phyloP scores from a whole-genome alignment of 2,329 filamentous ascomycete genomes.

The Talaromyces rugulosus region DNA sequence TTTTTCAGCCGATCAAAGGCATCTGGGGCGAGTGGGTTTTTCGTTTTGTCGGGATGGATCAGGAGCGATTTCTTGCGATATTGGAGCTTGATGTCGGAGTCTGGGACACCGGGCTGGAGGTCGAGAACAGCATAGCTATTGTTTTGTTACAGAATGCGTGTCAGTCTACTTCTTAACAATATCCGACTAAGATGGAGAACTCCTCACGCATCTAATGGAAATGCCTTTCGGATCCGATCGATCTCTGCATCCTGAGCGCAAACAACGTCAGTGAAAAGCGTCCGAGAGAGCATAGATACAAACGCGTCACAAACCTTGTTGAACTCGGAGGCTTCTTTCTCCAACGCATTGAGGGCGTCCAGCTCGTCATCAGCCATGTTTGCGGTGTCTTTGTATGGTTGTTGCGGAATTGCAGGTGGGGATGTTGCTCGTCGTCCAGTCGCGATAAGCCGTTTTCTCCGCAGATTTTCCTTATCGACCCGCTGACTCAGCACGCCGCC shows the following conservation, averaged over 20 bases:
- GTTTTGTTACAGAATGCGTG: not conserved
- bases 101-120: slow-evolving; percentile 89
- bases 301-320: slow-evolving; percentile 60
- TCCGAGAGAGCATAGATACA: not conserved
- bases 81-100: slow-evolving; percentile 88
- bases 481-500: slow-evolving; percentile 31
- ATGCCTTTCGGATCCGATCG: slow-evolving; percentile 86
- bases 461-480: slow-evolving; percentile 25
- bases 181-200: not conserved
- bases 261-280: slow-evolving; percentile 13
- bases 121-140: slow-evolving; percentile 84
- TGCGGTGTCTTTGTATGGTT: slow-evolving; percentile 6
- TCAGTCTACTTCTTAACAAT: not conserved
- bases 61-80: slow-evolving; percentile 98
- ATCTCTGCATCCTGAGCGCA: slow-evolving; percentile 79
- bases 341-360: slow-evolving; percentile 75
- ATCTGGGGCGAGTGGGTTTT: slow-evolving; percentile 83
- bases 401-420: not conserved
- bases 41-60: slow-evolving; percentile 97
- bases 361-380: slow-evolving; percentile 60
- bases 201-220: slow-evolving; percentile 69
- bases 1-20: slow-evolving; percentile 97
- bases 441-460: slow-evolving; percentile 7
- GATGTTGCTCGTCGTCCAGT: not conserved
- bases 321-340: slow-evolving; percentile 83